Conservation (phyloP, 1,139 yeast genomes). For the Yamadazyma jaroonii region DNA sequence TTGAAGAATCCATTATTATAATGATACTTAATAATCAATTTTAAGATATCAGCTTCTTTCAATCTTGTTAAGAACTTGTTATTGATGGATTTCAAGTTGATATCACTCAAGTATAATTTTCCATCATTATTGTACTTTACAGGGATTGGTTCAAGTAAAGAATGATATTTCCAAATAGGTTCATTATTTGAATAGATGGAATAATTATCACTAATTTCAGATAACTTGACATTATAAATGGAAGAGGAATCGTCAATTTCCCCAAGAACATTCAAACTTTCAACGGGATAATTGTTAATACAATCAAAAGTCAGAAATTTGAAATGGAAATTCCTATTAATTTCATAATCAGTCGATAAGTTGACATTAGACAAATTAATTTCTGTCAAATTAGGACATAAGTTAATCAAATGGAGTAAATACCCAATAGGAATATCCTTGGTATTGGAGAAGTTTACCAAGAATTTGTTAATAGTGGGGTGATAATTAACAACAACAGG, state of each 20-base stretch:
- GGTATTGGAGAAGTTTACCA: slow-evolving; percentile 54
- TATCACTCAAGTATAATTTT: slow-evolving; percentile 39
- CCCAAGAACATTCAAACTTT: slow-evolving; percentile 16
- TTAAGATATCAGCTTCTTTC: slow-evolving; percentile 38
- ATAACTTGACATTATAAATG: slow-evolving; percentile 12
- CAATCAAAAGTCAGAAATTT: slow-evolving; percentile 41
- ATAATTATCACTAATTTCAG: slow-evolving; percentile 10
- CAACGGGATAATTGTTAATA: slow-evolving; percentile 37
- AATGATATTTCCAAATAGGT: slow-evolving; percentile 14
- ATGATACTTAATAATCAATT: slow-evolving; percentile 25
- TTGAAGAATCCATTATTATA: slow-evolving; percentile 17
- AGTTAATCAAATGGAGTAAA: slow-evolving; percentile 53
- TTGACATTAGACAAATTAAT: slow-evolving; percentile 55
- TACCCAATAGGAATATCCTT: slow-evolving; percentile 72
- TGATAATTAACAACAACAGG: slow-evolving; percentile 26
- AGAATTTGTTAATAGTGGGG: slow-evolving; percentile 58
- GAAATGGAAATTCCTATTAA: slow-evolving; percentile 28
- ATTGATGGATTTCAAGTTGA: slow-evolving; percentile 39
- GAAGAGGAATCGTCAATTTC: slow-evolving; percentile 15
- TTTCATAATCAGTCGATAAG: slow-evolving; percentile 58
- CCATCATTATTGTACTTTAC: slow-evolving; percentile 38
- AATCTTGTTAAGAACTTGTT: slow-evolving; percentile 28
- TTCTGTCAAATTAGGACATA: slow-evolving; percentile 54
- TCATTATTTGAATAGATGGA: slow-evolving; percentile 9
- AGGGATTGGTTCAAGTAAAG: slow-evolving; percentile 36